Conservation (phyloP, 2,329 filamentous ascomycete genomes). For the Fusarium sp. region DNA sequence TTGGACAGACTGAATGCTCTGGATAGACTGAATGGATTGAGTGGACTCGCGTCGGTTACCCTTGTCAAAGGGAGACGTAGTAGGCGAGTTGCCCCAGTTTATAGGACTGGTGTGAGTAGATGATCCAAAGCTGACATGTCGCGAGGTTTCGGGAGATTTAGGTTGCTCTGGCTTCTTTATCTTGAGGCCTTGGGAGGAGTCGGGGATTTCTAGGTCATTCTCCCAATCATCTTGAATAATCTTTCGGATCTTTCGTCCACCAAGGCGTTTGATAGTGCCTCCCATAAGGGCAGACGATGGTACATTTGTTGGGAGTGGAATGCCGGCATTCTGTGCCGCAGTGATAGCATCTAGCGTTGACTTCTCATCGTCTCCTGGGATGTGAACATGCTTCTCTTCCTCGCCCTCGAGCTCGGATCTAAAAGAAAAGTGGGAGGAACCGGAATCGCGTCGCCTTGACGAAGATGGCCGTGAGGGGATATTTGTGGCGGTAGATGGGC, state of each 20-base stretch:
- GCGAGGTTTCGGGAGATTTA: conserved; percentile 74
- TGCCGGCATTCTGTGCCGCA: conserved; percentile 87
- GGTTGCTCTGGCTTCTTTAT: conserved; percentile 72
- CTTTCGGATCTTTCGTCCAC: conserved; percentile 77
- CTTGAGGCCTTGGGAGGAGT: conserved; percentile 67
- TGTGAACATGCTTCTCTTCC: conserved; percentile 87
- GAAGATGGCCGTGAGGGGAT: conserved; percentile 51
- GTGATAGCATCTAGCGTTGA: conserved; percentile 88
- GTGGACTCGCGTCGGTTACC: conserved; percentile 47
- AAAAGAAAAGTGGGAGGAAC: conserved; percentile 84
- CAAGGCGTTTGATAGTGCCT: conserved; percentile 91
- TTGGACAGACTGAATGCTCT: conserved; percentile 38
- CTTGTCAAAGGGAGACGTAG: conserved; percentile 33
- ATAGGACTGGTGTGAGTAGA: conserved; percentile 62
- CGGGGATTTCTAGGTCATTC: conserved; percentile 79
- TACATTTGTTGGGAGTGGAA: conserved; percentile 88
- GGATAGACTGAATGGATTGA: conserved; percentile 24
- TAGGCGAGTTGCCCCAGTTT: conserved; percentile 50
- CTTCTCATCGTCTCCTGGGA: conserved; percentile 86
- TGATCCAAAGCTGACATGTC: conserved; percentile 71
- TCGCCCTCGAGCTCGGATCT: conserved; percentile 87
- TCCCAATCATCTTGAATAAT: conserved; percentile 84
- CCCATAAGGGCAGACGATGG: conserved; percentile 90
- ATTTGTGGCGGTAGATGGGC: conserved; percentile 59
- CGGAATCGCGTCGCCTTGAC: conserved; percentile 74